These are phyloP conservation scores for Cladosporium colombiae DNA, from an alignment of 2,329 filamentous ascomycete genomes.

Conservation along the genomic window DNA sequence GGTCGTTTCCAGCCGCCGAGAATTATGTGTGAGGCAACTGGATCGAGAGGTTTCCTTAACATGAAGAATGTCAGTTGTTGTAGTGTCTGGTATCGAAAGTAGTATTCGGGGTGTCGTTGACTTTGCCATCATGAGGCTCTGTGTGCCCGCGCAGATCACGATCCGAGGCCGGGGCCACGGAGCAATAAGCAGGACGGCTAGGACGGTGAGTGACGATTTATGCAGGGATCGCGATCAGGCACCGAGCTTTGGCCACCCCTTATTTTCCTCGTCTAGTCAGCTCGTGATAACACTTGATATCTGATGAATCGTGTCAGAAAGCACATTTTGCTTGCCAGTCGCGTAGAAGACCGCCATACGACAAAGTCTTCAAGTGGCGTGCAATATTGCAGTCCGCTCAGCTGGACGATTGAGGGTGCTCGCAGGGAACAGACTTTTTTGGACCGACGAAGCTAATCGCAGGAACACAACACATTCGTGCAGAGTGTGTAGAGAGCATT, in stretches of 20 bases:
- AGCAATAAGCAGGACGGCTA: too few species aligned
- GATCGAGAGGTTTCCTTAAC: neutral
- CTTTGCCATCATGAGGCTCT: neutral
- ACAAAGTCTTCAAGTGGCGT: neutral
- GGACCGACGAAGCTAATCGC: neutral
- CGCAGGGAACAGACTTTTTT: neutral
- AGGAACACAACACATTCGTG: neutral
- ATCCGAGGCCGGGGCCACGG: neutral
- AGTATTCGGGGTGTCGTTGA: neutral
- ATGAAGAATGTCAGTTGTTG: neutral
- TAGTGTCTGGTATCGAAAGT: neutral
- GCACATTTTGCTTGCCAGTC: neutral
- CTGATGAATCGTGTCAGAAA: neutral
- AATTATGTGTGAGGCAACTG: neutral
- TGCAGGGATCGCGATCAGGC: conserved; percentile 1
- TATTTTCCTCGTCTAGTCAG: neutral
- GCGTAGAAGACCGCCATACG: too few species aligned
- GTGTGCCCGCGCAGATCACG: conserved; percentile 1
- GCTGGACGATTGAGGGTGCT: neutral
- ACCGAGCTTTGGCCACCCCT: neutral
- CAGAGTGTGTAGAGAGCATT: neutral
- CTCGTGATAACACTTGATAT: neutral
- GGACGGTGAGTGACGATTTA: neutral
- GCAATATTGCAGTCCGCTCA: neutral
- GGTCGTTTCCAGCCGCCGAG: neutral